phyloP scores from a whole-genome alignment of 192 early-diverging fungal species.

The Backusella luteola region DNA sequence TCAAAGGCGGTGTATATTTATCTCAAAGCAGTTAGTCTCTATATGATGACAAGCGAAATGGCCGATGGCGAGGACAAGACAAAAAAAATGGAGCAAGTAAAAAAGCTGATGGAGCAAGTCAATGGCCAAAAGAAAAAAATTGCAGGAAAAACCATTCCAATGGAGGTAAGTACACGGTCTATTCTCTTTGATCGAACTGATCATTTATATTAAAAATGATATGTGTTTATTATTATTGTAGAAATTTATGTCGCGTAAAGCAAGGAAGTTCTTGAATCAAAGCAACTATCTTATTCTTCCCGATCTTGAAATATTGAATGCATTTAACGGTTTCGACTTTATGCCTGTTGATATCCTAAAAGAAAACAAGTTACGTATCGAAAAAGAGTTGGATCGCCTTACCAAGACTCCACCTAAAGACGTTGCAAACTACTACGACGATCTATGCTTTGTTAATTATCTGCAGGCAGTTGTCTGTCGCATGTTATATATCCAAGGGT shows the following conservation, averaged over 20 bases:
- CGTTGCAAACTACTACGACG: slow-evolving; percentile 64
- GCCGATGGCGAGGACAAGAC: slow-evolving; percentile 36
- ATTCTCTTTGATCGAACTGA: neutral
- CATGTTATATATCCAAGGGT: slow-evolving; percentile 39
- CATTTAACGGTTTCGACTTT: slow-evolving; percentile 70
- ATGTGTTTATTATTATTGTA: neutral
- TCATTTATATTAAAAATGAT: neutral
- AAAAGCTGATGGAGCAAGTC: slow-evolving; percentile 65
- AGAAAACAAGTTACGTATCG: slow-evolving; percentile 6
- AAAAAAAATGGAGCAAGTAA: slow-evolving; percentile 45
- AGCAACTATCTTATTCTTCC: slow-evolving; percentile 65
- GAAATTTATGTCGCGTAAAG: slow-evolving; percentile 90
- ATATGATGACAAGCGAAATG: slow-evolving; percentile 25
- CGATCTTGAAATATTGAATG: slow-evolving; percentile 72
- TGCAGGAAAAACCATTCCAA: slow-evolving; percentile 37
- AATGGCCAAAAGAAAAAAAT: slow-evolving; percentile 51
- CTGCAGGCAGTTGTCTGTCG: slow-evolving; percentile 65
- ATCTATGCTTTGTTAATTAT: slow-evolving; percentile 70
- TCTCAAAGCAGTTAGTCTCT: slow-evolving; percentile 61
- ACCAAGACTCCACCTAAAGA: neutral
- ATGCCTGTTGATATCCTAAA: slow-evolving; percentile 48
- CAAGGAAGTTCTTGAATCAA: slow-evolving; percentile 68
- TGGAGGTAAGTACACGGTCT: slow-evolving; percentile 20
- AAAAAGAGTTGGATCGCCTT: slow-evolving; percentile 5
- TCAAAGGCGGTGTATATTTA: slow-evolving; percentile 83